A percentile compares a stretch with the other conserved stretches of the same genome.
phyloP scores from a whole-genome alignment of 345 rosid species.

The Balakata baccata region DNA sequence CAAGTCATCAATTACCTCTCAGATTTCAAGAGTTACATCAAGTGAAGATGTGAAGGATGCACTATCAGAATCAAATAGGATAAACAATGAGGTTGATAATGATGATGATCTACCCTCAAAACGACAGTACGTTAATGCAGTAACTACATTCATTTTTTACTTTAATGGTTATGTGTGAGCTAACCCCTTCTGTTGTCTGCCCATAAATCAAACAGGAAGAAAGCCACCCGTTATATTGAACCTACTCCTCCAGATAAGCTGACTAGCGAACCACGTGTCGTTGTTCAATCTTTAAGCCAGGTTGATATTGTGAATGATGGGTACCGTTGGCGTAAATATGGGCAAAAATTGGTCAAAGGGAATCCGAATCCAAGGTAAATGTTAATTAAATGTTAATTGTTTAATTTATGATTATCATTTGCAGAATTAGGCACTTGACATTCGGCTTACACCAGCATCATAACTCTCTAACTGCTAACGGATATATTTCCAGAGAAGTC shows the following conservation, averaged over 20 bases:
- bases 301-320: slow-evolving; percentile 79
- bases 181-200: slow-evolving; percentile 19
- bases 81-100: slow-evolving; percentile 37
- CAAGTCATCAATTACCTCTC: slow-evolving; percentile 38
- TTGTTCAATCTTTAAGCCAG: slow-evolving; percentile 41
- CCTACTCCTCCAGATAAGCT: slow-evolving; percentile 44
- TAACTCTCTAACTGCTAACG: slow-evolving; percentile 1
- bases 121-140: slow-evolving; percentile 48
- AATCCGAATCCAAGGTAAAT: slow-evolving; percentile 87
- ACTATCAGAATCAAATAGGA: slow-evolving; percentile 45
- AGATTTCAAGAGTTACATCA: slow-evolving; percentile 31
- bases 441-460: neutral
- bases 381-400: slow-evolving; percentile 14
- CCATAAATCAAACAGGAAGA: slow-evolving; percentile 57
- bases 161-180: slow-evolving; percentile 12
- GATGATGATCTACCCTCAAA: slow-evolving; percentile 54
- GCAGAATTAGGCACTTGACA: slow-evolving; percentile 1
- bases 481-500: neutral
- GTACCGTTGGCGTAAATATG: slow-evolving; percentile 98
- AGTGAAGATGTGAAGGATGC: slow-evolving; percentile 42
- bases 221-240: slow-evolving; percentile 39
- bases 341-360: slow-evolving; percentile 95
- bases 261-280: slow-evolving; percentile 48
- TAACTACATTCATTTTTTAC: neutral
- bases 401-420: neutral